Percentiles rank a stretch among this genome's conserved stretches.
Conservation (phyloP, 116 monocot species). For the Posidonia oceanica region DNA sequence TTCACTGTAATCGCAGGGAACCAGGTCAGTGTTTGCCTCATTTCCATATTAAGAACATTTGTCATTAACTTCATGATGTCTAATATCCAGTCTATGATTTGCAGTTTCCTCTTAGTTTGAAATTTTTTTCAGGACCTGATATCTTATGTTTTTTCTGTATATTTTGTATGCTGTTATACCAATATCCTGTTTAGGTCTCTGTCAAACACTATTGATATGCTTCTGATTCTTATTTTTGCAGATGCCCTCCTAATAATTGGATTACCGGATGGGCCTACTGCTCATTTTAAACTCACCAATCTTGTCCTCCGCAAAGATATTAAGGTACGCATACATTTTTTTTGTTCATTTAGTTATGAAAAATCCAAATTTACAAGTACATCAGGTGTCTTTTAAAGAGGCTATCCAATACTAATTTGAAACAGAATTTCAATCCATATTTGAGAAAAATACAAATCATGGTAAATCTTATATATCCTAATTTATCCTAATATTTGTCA, state of each 20-base stretch:
- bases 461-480: too few species aligned
- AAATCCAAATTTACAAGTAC: too few species aligned
- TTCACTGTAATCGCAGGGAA: constrained; percentile 81
- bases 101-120: background rate
- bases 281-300: constrained; percentile 85
- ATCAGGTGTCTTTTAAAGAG: too few species aligned
- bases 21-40: constrained; percentile 33
- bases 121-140: background rate
- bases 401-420: too few species aligned
- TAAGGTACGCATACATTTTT: constrained; percentile 36
- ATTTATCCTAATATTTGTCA: too few species aligned
- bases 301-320: constrained; percentile 80
- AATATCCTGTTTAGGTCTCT: background rate
- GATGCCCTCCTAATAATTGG: constrained; percentile 70
- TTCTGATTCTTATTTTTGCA: constrained; percentile 14
- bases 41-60: background rate
- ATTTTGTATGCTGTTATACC: background rate
- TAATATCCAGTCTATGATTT: background rate
- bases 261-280: constrained; percentile 88
- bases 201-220: background rate
- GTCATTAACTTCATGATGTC: background rate
- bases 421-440: too few species aligned
- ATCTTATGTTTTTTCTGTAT: too few species aligned
- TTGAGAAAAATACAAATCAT: too few species aligned
- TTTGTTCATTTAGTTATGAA: background rate